A percentile compares a stretch with the other conserved stretches of the same genome.
Conservation (phyloP, 805 yeast genomes). For the Wilhelminamyces savonicus region DNA sequence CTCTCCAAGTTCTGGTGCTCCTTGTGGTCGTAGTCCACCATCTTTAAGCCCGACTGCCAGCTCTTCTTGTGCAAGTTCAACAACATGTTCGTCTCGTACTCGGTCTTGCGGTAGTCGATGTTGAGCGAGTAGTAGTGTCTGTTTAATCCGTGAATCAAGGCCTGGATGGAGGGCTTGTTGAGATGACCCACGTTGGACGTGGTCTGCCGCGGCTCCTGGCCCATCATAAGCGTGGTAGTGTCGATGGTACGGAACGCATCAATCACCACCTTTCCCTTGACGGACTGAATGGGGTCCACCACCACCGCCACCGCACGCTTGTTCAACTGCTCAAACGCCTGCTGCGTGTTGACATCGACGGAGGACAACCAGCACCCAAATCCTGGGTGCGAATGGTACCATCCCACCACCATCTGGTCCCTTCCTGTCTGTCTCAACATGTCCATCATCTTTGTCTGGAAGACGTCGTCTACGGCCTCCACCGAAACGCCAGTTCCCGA, state of each 20-base stretch:
- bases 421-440: constrained; percentile 99
- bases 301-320: constrained; percentile 97
- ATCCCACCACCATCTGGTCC: constrained; percentile 98
- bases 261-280: constrained; percentile 96
- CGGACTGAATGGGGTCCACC: constrained; percentile 97
- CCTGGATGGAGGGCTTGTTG: constrained; percentile 95
- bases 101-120: constrained; percentile 90
- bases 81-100: constrained; percentile 88
- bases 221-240: constrained; percentile 82
- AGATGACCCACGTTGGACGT: constrained; percentile 93
- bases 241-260: constrained; percentile 96
- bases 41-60: constrained; percentile 89
- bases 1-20: constrained; percentile 71
- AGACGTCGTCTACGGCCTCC: constrained; percentile 98
- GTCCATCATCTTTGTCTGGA: constrained; percentile 99
- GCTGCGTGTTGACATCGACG: constrained; percentile 97
- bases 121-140: constrained; percentile 94
- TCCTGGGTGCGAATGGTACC: constrained; percentile 99
- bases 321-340: constrained; percentile 93
- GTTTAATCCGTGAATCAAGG: constrained; percentile 92
- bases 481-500: constrained; percentile 97
- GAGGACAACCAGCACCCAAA: constrained; percentile 99
- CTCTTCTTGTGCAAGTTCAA: constrained; percentile 88
- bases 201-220: constrained; percentile 96
- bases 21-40: constrained; percentile 69